These are phyloP conservation scores for Stylonectria norvegica DNA, from an alignment of 2,329 filamentous ascomycete species.

Conservation along the genomic window DNA sequence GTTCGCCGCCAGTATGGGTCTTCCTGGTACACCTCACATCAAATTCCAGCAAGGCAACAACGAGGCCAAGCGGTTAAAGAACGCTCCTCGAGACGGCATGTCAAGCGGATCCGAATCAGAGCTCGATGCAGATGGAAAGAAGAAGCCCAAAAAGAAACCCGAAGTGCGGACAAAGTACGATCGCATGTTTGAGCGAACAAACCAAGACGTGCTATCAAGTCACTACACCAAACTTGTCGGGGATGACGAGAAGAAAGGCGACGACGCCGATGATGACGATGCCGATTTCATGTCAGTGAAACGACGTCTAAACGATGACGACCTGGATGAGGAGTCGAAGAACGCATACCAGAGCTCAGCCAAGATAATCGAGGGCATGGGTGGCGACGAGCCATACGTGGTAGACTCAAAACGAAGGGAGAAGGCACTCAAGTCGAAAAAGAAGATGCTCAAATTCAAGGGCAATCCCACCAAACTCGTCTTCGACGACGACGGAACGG, in stretches of 20 bases:
- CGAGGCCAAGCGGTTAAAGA: conserved; percentile 82
- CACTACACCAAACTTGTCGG: conserved; percentile 87
- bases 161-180: conserved; percentile 92
- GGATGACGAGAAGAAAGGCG: conserved; percentile 53
- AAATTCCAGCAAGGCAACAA: conserved; percentile 90
- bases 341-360: conserved; percentile 41
- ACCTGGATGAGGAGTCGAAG: conserved; percentile 51
- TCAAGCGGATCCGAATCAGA: conserved; percentile 60
- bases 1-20: conserved; percentile 78
- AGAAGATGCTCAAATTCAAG: conserved; percentile 87
- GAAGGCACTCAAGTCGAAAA: conserved; percentile 93
- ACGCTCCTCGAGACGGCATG: conserved; percentile 67
- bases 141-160: conserved; percentile 59
- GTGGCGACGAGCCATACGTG: conserved; percentile 69
- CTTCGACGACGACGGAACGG: conserved; percentile 87
- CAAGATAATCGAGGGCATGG: conserved; percentile 64
- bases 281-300: conserved; percentile 87
- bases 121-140: conserved; percentile 51
- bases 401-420: conserved; percentile 94
- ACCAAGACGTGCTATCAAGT: conserved; percentile 91
- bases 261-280: conserved; percentile 60
- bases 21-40: conserved; percentile 89
- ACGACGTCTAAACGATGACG: conserved; percentile 72
- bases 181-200: conserved; percentile 94
- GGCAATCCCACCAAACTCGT: conserved; percentile 80